Conservation (phyloP, 495 filamentous ascomycete genomes). For the Daldinia childiae region DNA sequence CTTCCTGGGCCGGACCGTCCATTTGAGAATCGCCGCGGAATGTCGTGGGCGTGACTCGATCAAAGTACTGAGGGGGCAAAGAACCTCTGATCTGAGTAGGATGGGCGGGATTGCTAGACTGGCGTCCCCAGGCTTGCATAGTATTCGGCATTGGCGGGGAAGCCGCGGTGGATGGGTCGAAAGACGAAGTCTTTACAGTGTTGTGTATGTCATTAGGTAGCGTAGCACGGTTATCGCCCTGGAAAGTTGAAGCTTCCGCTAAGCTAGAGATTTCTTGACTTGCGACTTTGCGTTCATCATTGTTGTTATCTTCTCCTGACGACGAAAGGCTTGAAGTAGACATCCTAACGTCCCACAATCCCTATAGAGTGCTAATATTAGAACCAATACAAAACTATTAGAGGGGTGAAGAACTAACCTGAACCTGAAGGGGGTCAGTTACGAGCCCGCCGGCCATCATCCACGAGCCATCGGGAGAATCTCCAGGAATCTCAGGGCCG, state of each 20-base stretch:
- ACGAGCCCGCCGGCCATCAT: conserved; percentile 21
- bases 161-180: neutral
- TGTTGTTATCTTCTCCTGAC: neutral
- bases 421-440: neutral
- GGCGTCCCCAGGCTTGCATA: neutral
- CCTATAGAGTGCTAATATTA: neutral
- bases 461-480: neutral
- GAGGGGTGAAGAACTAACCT: neutral
- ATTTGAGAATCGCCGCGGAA: neutral
- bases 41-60: neutral
- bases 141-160: neutral
- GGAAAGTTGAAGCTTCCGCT: neutral
- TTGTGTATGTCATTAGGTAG: neutral
- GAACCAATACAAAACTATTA: neutral
- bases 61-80: neutral
- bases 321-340: neutral
- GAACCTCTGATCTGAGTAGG: neutral
- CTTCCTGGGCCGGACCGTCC: neutral
- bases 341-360: neutral
- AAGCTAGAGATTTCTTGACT: neutral
- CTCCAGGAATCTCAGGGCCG: neutral
- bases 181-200: neutral
- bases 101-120: neutral
- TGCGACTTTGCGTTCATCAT: neutral
- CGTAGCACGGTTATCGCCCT: neutral